Percentiles rank a stretch among this genome's conserved stretches.
phyloP scores from a whole-genome alignment of 2,329 filamentous ascomycete genomes.

The Chalara sp. region DNA sequence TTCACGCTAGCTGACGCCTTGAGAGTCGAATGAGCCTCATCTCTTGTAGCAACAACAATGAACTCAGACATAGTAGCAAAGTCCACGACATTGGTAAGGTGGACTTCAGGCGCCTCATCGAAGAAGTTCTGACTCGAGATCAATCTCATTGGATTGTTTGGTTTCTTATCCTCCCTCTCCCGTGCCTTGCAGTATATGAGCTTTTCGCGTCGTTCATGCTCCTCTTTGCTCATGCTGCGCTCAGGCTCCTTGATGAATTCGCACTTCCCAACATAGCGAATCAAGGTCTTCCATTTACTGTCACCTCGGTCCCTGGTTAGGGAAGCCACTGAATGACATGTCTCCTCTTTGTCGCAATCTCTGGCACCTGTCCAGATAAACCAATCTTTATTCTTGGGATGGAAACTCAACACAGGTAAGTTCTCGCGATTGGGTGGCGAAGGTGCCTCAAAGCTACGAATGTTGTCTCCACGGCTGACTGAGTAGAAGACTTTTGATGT shows the following conservation, averaged over 20 bases:
- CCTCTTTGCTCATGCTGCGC: conserved; percentile 42
- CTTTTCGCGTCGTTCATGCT: conserved; percentile 35
- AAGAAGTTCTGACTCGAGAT: conserved; percentile 78
- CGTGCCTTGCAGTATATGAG: conserved; percentile 55
- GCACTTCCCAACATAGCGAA: conserved; percentile 71
- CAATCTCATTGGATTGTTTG: conserved; percentile 58
- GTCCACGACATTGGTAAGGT: conserved; percentile 66
- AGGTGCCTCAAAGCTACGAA: conserved; percentile 68
- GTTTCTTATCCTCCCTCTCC: conserved; percentile 56
- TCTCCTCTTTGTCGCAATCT: conserved; percentile 52
- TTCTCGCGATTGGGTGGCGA: conserved; percentile 36
- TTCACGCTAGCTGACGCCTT: conserved; percentile 80
- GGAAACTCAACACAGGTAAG: conserved; percentile 64
- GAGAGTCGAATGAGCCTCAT: conserved; percentile 59
- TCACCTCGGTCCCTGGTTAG: conserved; percentile 74
- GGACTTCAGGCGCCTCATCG: conserved; percentile 50
- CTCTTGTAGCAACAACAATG: conserved; percentile 74
- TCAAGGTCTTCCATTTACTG: conserved; percentile 67
- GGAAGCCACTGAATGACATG: conserved; percentile 68
- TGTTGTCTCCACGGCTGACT: conserved; percentile 66
- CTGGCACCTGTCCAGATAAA: conserved; percentile 78
- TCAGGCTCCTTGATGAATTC: conserved; percentile 70
- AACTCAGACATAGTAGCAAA: conserved; percentile 97
- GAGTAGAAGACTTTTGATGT: conserved; percentile 68
- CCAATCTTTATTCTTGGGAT: conserved; percentile 81